Evolutionary conservation across 2,329 filamentous ascomycete genomes (phyloP), one percentile per base, ranked within the genome.

Genomic region (Penicillium brevicompactum): DNA sequence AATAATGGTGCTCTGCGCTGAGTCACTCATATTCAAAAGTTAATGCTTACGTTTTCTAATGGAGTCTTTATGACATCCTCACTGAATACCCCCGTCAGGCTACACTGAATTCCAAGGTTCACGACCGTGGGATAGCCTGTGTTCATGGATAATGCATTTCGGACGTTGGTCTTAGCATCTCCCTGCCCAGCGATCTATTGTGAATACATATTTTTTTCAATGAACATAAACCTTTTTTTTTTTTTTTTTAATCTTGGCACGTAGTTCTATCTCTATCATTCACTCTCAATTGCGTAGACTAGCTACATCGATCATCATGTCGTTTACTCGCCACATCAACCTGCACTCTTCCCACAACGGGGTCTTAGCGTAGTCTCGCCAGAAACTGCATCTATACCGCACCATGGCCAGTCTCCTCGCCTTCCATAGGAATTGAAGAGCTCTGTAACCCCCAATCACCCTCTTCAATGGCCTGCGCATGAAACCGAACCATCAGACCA

Each of bases 401-500:
- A 24, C n/a, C 37, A 2, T 42, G 51, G 2, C 30, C 27, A 13
- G 13, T n/a, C 5, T 30, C 27, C 6, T 37, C 27, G 5, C 21
- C 27, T 14, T 44, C 22, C 2, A 32, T 11, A n/a, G 50, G 18
- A 7, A 27, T 10, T 24, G 50, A 21, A 21, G 0, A 5, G 7
- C 11, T 21, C 47, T 69, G 67, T 27, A 66, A 45, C 8, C 68
- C 68, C 67, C 68, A 70, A 31, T 64, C 59, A 0, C 67, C 64
- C n/a, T 58, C 52, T 13, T 60, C 65, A 7, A 70, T 27, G 5
- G 60, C 4, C 46, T 44, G 13, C 62, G 61, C 67, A 27, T 61
- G 61, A 10, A 57, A 57, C 37, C 61, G 65, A 37, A 69, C 66
- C 30, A 70, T 46, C 9, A 68, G 32, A 3, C 68, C 68, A 5